phyloP scores from a whole-genome alignment of 2,329 filamentous ascomycete species.

The Paecilomyces niveus region DNA sequence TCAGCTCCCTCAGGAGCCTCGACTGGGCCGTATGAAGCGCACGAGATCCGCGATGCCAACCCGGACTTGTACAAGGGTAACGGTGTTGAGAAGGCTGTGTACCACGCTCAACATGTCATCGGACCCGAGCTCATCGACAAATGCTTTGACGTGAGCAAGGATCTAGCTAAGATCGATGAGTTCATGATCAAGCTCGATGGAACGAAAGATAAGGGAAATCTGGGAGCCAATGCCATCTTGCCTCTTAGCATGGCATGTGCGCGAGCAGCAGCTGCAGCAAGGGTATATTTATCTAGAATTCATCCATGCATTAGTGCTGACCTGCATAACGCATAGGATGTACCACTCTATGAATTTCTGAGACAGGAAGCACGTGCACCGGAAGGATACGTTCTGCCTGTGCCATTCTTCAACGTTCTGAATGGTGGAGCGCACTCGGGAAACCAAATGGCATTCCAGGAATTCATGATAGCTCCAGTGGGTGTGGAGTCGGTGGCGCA shows the following conservation, averaged over 20 bases:
- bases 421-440: slow-evolving; percentile 43
- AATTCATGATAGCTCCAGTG: slow-evolving; percentile 10
- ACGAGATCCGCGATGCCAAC: slow-evolving; percentile 41
- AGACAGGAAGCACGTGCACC: slow-evolving; percentile 46
- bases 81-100: slow-evolving; percentile 49
- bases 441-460: slow-evolving; percentile 47
- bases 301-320: background rate
- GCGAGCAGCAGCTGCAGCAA: slow-evolving; percentile 50
- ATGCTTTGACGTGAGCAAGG: slow-evolving; percentile 45
- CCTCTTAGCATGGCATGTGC: slow-evolving; percentile 55
- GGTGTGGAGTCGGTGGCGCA: slow-evolving; percentile 5
- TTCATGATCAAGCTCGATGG: slow-evolving; percentile 51
- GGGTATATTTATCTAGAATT: slow-evolving; percentile 20
- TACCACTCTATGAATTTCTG: slow-evolving; percentile 53
- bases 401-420: slow-evolving; percentile 53
- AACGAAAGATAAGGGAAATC: slow-evolving; percentile 52
- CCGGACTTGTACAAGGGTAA: slow-evolving; percentile 49
- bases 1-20: slow-evolving; percentile 29
- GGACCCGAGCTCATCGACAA: slow-evolving; percentile 49
- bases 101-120: slow-evolving; percentile 50
- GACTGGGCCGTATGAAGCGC: slow-evolving; percentile 26
- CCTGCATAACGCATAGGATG: slow-evolving; percentile 22
- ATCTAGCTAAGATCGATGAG: slow-evolving; percentile 47
- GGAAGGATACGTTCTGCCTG: slow-evolving; percentile 50
- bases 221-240: slow-evolving; percentile 55